A percentile compares a stretch with the other conserved stretches of the same genome.
Evolutionary conservation across 2,329 filamentous ascomycete genomes (phyloP).

Genomic region (Trichocomaceae sp.): DNA sequence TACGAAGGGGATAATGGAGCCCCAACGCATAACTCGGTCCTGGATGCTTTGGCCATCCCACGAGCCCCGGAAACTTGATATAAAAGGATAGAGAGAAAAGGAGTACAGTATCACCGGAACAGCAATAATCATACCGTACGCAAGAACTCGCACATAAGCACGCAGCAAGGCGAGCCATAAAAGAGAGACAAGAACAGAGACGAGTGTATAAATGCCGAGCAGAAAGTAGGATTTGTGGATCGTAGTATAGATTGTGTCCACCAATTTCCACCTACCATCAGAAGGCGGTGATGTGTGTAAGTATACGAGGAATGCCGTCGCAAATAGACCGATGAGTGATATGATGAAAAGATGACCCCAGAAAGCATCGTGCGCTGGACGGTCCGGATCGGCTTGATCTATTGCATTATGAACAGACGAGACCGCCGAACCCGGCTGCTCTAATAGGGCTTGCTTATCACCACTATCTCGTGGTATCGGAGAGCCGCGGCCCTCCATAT

Average conservation of each 20-base stretch:
- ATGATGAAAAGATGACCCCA: constrained; percentile 90
- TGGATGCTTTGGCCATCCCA: constrained; percentile 73
- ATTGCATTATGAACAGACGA: constrained; percentile 54
- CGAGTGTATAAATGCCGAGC: constrained; percentile 80
- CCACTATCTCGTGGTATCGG: constrained; percentile 48
- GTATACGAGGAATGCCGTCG: constrained; percentile 83
- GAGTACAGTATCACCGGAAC: constrained; percentile 82
- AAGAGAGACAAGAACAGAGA: constrained; percentile 81
- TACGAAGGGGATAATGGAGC: constrained; percentile 67
- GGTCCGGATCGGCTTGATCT: constrained; percentile 54
- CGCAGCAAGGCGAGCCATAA: constrained; percentile 84
- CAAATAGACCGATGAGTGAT: constrained; percentile 72
- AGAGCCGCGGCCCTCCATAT: constrained; percentile 34
- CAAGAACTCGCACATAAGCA: constrained; percentile 79
- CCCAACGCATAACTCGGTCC: constrained; percentile 82
- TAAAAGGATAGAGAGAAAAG: constrained; percentile 84
- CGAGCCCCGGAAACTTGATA: constrained; percentile 76
- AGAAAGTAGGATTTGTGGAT: constrained; percentile 82
- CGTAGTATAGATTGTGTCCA: constrained; percentile 90
- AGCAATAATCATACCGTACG: constrained; percentile 71
- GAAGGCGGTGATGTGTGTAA: constrained; percentile 72
- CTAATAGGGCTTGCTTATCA: constrained; percentile 44
- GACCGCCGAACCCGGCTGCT: constrained; percentile 43
- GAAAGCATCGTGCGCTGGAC: constrained; percentile 79
- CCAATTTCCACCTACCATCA: constrained; percentile 61